These are phyloP conservation scores for Porodaedalea pini DNA, from an alignment of 1,284 basidiomycete genomes.

Conservation along the genomic window DNA sequence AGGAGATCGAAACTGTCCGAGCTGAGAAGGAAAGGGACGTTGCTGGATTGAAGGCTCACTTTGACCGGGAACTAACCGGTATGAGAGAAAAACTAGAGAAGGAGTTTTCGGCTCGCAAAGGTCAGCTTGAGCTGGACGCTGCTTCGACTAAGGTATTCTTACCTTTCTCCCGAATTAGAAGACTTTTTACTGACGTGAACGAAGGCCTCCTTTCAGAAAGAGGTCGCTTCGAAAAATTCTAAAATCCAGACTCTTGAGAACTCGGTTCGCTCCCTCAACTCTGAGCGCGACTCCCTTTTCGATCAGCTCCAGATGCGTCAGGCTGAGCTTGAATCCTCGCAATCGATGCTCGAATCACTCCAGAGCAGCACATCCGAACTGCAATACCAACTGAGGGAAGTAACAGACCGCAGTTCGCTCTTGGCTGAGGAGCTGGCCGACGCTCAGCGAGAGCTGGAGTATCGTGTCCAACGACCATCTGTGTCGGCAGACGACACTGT, in stretches of 20 bases:
- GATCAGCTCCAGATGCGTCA: slow-evolving; percentile 82
- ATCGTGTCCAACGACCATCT: slow-evolving; percentile 41
- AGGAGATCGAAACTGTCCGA: slow-evolving; percentile 56
- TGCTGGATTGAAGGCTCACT: slow-evolving; percentile 61
- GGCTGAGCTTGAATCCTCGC: slow-evolving; percentile 81
- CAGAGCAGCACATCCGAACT: slow-evolving; percentile 78
- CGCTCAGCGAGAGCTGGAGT: slow-evolving; percentile 53
- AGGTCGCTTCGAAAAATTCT: slow-evolving; percentile 55
- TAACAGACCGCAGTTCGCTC: slow-evolving; percentile 64
- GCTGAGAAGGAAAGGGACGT: slow-evolving; percentile 72
- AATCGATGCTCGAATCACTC: slow-evolving; percentile 67
- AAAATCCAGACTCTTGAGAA: slow-evolving; percentile 70
- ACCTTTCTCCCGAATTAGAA: neutral
- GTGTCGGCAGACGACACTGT: slow-evolving; percentile 67
- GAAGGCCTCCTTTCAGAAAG: slow-evolving; percentile 68
- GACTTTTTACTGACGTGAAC: neutral
- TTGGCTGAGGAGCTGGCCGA: slow-evolving; percentile 74
- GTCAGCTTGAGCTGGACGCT: slow-evolving; percentile 75
- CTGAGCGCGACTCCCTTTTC: slow-evolving; percentile 77
- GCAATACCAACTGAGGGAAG: slow-evolving; percentile 81
- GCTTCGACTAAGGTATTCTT: slow-evolving; percentile 66
- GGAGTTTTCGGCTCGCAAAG: slow-evolving; percentile 61
- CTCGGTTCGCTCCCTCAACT: slow-evolving; percentile 61
- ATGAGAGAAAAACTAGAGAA: slow-evolving; percentile 70
- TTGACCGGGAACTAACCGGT: slow-evolving; percentile 68